Evolutionary conservation across 2,329 filamentous ascomycete species (phyloP).

Genomic region (Verticillium zaregamsianum): DNA sequence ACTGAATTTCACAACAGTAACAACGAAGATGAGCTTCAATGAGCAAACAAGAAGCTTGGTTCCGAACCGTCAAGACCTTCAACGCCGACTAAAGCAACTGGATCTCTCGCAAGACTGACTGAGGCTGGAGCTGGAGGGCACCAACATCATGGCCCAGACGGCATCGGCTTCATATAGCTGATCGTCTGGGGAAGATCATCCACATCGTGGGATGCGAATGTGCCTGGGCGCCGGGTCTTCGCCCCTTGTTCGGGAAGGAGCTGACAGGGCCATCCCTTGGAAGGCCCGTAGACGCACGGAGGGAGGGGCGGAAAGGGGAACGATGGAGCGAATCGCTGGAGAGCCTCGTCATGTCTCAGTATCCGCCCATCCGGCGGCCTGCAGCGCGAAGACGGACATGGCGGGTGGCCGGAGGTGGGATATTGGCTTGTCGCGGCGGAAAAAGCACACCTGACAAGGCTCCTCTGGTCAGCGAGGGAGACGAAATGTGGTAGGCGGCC

Average conservation of each 20-base stretch:
- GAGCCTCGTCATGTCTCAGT: not conserved
- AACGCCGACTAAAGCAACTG: not conserved
- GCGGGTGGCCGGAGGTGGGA: not conserved
- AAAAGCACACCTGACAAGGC: not conserved
- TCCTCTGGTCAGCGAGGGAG: not conserved
- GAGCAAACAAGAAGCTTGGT: constrained; percentile 15
- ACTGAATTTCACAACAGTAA: constrained; percentile 1
- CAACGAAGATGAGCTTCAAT: not conserved
- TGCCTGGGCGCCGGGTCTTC: not conserved
- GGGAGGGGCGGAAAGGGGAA: not conserved
- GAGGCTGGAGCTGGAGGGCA: not conserved
- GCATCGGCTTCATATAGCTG: not conserved
- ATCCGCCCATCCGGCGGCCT: not conserved
- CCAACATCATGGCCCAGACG: not conserved
- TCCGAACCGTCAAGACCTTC: constrained; percentile 2
- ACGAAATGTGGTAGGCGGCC: not conserved
- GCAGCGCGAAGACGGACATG: not conserved
- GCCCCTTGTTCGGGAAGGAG: not conserved
- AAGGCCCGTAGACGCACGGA: not conserved
- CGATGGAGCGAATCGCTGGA: not conserved
- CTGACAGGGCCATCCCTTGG: not conserved
- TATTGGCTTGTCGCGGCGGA: not conserved
- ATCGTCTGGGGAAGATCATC: not conserved
- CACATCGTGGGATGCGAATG: not conserved
- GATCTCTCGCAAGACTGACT: not conserved